phyloP scores from a whole-genome alignment of 768 basidiomycete genomes.

The Trichaptum fuscoviolaceum region DNA sequence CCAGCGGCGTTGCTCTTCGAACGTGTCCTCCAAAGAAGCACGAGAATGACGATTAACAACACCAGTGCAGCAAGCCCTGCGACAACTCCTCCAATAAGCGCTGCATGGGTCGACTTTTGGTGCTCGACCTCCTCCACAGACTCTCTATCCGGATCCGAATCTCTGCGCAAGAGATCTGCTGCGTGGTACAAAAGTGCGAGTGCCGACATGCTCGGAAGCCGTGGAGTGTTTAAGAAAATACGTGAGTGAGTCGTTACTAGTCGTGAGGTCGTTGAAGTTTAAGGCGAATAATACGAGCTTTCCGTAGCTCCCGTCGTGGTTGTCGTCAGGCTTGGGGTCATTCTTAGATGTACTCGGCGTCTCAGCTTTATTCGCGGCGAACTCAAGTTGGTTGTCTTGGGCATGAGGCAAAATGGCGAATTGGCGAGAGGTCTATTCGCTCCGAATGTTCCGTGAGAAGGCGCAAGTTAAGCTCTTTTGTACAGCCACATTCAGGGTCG shows the following conservation, averaged over 20 bases:
- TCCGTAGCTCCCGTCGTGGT: background rate
- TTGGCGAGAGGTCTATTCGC: background rate
- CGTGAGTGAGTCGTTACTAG: background rate
- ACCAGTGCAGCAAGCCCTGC: background rate
- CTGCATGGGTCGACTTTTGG: background rate
- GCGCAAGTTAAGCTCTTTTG: background rate
- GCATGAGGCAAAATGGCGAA: background rate
- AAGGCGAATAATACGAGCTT: background rate
- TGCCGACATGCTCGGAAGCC: background rate
- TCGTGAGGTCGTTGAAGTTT: background rate
- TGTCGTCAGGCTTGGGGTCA: background rate
- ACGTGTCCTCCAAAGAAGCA: background rate
- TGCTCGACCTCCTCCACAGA: background rate
- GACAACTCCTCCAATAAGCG: background rate
- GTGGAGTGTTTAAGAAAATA: background rate
- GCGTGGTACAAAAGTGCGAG: background rate
- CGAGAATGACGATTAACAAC: background rate
- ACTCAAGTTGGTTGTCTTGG: background rate
- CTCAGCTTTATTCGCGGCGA: constrained; percentile 1
- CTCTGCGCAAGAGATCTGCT: background rate
- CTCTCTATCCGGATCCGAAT: background rate
- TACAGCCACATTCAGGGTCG: background rate
- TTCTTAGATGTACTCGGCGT: background rate
- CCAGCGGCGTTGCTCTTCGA: background rate
- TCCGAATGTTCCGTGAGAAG: background rate